Evolutionary conservation across 208 protist genomes (phyloP), one percentile per base, ranked within the genome.

Genomic region (Trypanosoma platydactyli): DNA sequence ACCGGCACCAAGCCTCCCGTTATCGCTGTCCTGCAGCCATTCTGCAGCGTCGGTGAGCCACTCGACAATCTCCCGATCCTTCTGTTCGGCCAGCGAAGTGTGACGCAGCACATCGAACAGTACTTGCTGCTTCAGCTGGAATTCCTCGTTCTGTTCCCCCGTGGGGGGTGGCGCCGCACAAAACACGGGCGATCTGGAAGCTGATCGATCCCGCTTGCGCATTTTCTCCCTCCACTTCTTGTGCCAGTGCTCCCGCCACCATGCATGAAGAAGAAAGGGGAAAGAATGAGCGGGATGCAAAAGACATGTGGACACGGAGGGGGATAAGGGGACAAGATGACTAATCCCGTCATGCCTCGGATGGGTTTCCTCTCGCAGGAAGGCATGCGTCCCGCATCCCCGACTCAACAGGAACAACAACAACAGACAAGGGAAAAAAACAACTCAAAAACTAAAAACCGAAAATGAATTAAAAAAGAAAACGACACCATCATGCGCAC

Each of bases 51-150:
- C 83, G 0, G 64, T 60, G 1, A 92, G 79, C 76, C 81, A 92
- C 61, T 85, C 81, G 12, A 84, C 71, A 49, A 92, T 81, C 48
- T 89, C 83, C 18, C 80, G 65, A 41, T 92, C 86, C n/a, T 83
- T 84, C 51, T 89, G 77, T 76, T 92, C 83, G 0, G 81, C 79
- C 12, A 92, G 64, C 1, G 80, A 88, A 18, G 86, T 92, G 18
- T 77, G 83, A 13, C 81, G 78, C 38, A 92, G 66, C 6, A 92
- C 54, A n/a, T 89, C 82, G 22, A 87, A 79, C 41, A 92, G 57
- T 0, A 83, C 67, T 53, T 77, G 80, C 57, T 86, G 56, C 41
- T 73, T 73, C 35, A 48, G 22, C 35, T 9, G 24, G 18, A 58
- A 27, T 12, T 48, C 24, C n/a, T 52, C 45, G 12, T 24, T 42